These are phyloP conservation scores for Didymella keratinophila DNA, from an alignment of 2,329 filamentous ascomycete genomes.

Conservation along the genomic window DNA sequence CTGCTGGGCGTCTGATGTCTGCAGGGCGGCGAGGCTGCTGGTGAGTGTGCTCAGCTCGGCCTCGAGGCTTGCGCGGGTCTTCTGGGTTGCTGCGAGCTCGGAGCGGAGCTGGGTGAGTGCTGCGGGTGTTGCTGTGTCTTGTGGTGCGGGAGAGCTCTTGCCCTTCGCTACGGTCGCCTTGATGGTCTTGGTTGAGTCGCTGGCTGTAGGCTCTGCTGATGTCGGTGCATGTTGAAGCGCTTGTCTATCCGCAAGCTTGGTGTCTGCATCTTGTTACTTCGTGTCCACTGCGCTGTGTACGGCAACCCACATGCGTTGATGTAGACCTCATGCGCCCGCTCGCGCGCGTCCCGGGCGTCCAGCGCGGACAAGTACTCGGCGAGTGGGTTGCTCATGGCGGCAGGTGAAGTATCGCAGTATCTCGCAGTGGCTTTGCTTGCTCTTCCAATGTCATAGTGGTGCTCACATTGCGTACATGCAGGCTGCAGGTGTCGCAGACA, in stretches of 20 bases:
- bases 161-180: constrained; percentile 33
- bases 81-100: constrained; percentile 79
- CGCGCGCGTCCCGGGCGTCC: constrained; percentile 73
- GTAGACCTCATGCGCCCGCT: constrained; percentile 70
- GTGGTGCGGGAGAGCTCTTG: constrained; percentile 26
- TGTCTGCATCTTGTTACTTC: constrained; percentile 46
- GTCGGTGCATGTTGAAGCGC: constrained; percentile 37
- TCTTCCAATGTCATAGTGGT: constrained; percentile 34
- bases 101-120: constrained; percentile 52
- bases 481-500: constrained; percentile 17
- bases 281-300: not conserved
- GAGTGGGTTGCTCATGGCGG: constrained; percentile 74
- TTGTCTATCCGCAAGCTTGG: constrained; percentile 56
- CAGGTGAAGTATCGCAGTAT: constrained; percentile 17
- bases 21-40: constrained; percentile 70
- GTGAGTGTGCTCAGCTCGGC: constrained; percentile 68
- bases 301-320: constrained; percentile 77
- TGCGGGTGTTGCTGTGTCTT: constrained; percentile 26
- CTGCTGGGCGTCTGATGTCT: constrained; percentile 67
- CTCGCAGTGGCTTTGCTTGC: constrained; percentile 1
- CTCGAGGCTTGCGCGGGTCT: constrained; percentile 74
- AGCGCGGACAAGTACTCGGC: constrained; percentile 82
- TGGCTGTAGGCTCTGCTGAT: constrained; percentile 22
- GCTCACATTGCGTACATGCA: not conserved
- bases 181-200: constrained; percentile 8